Evolutionary conservation across 2,329 filamentous ascomycete species (phyloP).

Genomic region (Aspergillus unguis): DNA sequence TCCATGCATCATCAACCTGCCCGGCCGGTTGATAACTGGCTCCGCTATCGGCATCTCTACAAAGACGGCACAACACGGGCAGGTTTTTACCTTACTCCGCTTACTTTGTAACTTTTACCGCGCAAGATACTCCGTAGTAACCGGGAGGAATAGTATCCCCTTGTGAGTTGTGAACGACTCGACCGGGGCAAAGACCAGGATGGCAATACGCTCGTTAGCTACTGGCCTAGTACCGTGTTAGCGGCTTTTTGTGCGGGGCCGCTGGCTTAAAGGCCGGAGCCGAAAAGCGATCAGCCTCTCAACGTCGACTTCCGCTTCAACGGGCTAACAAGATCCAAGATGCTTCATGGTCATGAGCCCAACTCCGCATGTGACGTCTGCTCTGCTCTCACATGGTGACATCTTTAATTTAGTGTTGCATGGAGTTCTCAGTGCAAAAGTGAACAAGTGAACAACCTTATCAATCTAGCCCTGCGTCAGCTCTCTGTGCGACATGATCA

Average conservation of each 20-base stretch:
- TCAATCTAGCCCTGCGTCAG: no score
- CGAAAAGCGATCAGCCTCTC: slow-evolving; percentile 9
- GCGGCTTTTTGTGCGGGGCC: slow-evolving; percentile 9
- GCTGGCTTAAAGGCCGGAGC: slow-evolving; percentile 2
- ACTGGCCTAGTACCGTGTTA: background rate
- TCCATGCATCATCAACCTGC: background rate
- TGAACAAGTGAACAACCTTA: no score
- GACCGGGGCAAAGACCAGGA: background rate
- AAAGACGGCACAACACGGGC: no score
- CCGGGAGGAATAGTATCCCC: background rate
- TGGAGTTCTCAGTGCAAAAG: no score
- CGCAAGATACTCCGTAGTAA: background rate
- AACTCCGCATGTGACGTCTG: slow-evolving; percentile 10
- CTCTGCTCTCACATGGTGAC: background rate
- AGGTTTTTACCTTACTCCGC: no score
- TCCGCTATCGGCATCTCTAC: no score
- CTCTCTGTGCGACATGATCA: no score
- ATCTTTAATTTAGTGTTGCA: no score
- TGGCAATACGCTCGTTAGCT: background rate
- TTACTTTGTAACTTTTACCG: no score
- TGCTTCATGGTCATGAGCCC: slow-evolving; percentile 9
- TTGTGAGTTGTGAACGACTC: background rate
- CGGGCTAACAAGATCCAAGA: slow-evolving; percentile 4
- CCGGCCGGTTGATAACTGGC: no score
- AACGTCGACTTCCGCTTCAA: background rate